phyloP scores from a whole-genome alignment of 768 basidiomycete genomes.

The Exidia glandulosa region DNA sequence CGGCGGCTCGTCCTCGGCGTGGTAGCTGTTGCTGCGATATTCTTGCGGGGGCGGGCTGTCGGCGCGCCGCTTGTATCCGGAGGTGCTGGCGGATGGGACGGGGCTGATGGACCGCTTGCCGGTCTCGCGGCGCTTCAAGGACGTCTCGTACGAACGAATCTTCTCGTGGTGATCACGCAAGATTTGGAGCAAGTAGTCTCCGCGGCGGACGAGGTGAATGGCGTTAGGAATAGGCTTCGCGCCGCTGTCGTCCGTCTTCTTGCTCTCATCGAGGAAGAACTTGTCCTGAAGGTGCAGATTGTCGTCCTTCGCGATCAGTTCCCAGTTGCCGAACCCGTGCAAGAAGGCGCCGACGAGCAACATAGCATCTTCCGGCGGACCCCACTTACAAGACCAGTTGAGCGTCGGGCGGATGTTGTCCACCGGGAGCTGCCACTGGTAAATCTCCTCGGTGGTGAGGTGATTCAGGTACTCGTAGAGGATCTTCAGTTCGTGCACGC shows the following conservation, averaged over 20 bases:
- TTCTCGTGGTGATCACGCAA: conserved; percentile 85
- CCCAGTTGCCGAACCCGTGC: conserved; percentile 97
- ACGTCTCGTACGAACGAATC: conserved; percentile 77
- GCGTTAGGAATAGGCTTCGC: conserved; percentile 91
- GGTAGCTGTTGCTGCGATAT: background rate
- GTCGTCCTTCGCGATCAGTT: conserved; percentile 81
- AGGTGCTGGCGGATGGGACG: conserved; percentile 19
- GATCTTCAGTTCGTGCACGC: conserved; percentile 80
- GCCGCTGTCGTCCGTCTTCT: conserved; percentile 80
- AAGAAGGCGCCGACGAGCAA: conserved; percentile 86
- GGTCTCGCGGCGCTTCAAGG: conserved; percentile 60
- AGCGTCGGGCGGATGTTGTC: conserved; percentile 90
- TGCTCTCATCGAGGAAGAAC: conserved; percentile 96
- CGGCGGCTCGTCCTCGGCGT: conserved; percentile 10
- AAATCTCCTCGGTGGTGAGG: conserved; percentile 50
- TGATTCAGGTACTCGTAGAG: conserved; percentile 68
- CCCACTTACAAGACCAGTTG: conserved; percentile 97
- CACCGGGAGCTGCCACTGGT: conserved; percentile 79
- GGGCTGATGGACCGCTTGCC: conserved; percentile 67
- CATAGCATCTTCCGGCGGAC: conserved; percentile 84
- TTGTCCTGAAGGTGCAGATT: conserved; percentile 78
- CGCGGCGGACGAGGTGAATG: conserved; percentile 93
- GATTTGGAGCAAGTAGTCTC: conserved; percentile 82
- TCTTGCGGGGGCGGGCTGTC: conserved; percentile 37
- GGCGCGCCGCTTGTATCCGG: conserved; percentile 49